Evolutionary conservation across 768 basidiomycete species (phyloP).

Genomic region (Filobasidium wieringae): DNA sequence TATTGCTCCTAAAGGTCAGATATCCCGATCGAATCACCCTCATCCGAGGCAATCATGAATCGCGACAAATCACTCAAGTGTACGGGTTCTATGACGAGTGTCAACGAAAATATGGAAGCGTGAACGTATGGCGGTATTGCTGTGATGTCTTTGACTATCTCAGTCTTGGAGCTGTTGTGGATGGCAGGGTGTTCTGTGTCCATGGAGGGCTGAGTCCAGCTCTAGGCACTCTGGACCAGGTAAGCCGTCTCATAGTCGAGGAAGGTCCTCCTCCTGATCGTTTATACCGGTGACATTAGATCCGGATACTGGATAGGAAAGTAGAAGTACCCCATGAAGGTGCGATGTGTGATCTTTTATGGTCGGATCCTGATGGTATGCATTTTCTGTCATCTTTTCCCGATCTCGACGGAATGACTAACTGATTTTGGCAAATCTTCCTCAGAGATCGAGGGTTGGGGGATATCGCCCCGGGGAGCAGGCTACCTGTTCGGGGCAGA

Average conservation of each 20-base stretch:
- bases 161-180: conserved; percentile 87
- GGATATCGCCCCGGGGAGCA: conserved; percentile 87
- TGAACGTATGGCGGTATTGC: conserved; percentile 95
- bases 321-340: conserved; percentile 98
- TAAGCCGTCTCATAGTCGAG: too few species aligned
- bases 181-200: conserved; percentile 92
- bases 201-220: conserved; percentile 92
- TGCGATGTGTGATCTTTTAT: conserved; percentile 96
- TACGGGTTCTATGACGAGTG: conserved; percentile 65
- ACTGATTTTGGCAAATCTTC: too few species aligned
- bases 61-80: conserved; percentile 88
- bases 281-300: conserved; percentile 42
- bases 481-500: conserved; percentile 86
- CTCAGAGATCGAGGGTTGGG: conserved; percentile 89
- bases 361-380: conserved; percentile 96
- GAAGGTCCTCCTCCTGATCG: background rate
- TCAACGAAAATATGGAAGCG: conserved; percentile 83
- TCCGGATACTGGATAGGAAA: conserved; percentile 85
- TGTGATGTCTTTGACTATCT: conserved; percentile 98
- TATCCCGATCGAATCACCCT: conserved; percentile 88
- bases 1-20: conserved; percentile 84
- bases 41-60: conserved; percentile 90
- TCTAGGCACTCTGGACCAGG: conserved; percentile 77
- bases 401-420: too few species aligned
- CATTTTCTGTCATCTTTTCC: conserved; percentile 1